phyloP scores from a whole-genome alignment of 768 basidiomycete species.

The Ramaria sp. region DNA sequence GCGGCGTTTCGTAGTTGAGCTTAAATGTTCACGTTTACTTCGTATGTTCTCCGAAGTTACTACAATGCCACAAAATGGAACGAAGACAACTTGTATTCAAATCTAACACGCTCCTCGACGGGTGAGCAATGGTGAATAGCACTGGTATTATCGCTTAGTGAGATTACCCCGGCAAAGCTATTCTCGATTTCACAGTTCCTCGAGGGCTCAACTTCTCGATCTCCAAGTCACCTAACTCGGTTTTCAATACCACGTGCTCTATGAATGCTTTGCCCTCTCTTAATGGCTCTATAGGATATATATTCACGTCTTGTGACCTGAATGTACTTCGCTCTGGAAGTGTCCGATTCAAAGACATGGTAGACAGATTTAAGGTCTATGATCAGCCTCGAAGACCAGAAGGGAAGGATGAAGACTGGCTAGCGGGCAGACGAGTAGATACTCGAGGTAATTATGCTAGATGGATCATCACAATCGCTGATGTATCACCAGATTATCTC shows the following conservation, averaged over 20 bases:
- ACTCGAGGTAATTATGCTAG: conserved; percentile 45
- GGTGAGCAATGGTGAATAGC: conserved; percentile 33
- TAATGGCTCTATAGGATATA: conserved; percentile 87
- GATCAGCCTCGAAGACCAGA: conserved; percentile 74
- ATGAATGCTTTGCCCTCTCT: conserved; percentile 90
- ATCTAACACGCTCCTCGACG: conserved; percentile 80
- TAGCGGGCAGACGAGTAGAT: conserved; percentile 69
- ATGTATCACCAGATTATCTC: conserved; percentile 62
- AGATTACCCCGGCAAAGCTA: conserved; percentile 39
- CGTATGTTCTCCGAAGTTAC: conserved; percentile 82
- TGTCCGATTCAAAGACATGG: conserved; percentile 78
- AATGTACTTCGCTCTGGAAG: conserved; percentile 57
- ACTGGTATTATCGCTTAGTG: neutral
- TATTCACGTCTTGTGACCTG: conserved; percentile 82
- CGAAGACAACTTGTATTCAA: conserved; percentile 88
- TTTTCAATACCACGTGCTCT: conserved; percentile 85
- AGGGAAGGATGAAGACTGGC: conserved; percentile 68
- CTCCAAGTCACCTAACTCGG: conserved; percentile 79
- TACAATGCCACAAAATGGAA: conserved; percentile 95
- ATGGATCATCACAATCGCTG: conserved; percentile 8
- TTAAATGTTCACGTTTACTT: conserved; percentile 75
- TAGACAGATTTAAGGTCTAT: conserved; percentile 79
- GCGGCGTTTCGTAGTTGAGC: neutral
- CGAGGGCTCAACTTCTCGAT: conserved; percentile 67
- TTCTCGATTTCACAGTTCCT: conserved; percentile 87